Conservation (phyloP, 768 basidiomycete species). For the Tulasnella sp. region DNA sequence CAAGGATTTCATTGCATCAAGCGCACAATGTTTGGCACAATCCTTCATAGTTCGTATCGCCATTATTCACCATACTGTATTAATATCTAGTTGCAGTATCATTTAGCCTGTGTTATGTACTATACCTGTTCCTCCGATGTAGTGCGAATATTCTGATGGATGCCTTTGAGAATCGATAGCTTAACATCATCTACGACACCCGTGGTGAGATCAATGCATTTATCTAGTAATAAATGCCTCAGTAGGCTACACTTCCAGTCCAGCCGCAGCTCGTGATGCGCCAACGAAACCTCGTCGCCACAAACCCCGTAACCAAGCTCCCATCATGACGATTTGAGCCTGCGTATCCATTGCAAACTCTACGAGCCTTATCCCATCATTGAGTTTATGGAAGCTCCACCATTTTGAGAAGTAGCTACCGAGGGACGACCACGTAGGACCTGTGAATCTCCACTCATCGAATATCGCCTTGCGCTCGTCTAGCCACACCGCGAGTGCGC, state of each 20-base stretch:
- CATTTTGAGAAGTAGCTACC: conserved; percentile 44
- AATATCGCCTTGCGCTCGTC: conserved; percentile 43
- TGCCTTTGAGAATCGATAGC: too few species aligned
- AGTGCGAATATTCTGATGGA: too few species aligned
- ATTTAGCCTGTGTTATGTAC: too few species aligned
- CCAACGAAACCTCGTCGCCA: conserved; percentile 45
- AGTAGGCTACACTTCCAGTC: conserved; percentile 34
- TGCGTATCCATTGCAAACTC: conserved; percentile 54
- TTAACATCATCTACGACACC: too few species aligned
- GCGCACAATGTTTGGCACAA: too few species aligned
- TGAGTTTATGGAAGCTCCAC: conserved; percentile 53
- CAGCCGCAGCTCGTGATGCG: conserved; percentile 59
- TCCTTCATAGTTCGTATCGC: too few species aligned
- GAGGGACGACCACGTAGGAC: conserved; percentile 24
- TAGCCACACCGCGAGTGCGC: conserved; percentile 63
- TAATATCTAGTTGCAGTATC: too few species aligned
- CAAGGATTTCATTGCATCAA: too few species aligned
- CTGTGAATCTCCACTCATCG: conserved; percentile 5
- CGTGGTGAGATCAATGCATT: too few species aligned
- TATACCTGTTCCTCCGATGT: too few species aligned
- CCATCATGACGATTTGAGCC: conserved; percentile 38
- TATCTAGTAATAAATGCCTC: too few species aligned
- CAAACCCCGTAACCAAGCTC: conserved; percentile 59
- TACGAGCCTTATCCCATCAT: conserved; percentile 37
- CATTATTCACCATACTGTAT: too few species aligned